These are phyloP conservation scores for Mucor lusitanicus DNA, from an alignment of 371 early-diverging fungal genomes.

Conservation along the genomic window DNA sequence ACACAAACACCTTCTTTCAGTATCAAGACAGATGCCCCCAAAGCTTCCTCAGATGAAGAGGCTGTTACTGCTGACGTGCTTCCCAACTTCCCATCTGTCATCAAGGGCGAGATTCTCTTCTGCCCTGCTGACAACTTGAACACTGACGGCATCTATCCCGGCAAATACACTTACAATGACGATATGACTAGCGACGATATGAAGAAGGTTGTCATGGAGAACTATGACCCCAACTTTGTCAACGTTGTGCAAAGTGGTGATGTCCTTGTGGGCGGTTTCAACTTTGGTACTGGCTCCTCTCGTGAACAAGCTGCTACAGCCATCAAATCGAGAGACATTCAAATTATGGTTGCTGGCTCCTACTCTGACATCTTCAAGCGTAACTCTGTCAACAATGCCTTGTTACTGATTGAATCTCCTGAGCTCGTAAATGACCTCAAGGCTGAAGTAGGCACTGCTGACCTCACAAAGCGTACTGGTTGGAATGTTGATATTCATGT, in stretches of 20 bases:
- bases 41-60: conserved; percentile 14
- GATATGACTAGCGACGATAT: conserved; percentile 86
- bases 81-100: conserved; percentile 73
- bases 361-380: conserved; percentile 96
- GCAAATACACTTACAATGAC: conserved; percentile 87
- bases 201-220: conserved; percentile 95
- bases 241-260: conserved; percentile 67
- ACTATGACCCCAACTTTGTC: conserved; percentile 90
- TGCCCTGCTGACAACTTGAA: conserved; percentile 91
- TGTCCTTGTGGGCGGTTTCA: conserved; percentile 88
- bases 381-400: conserved; percentile 95
- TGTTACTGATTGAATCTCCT: conserved; percentile 87
- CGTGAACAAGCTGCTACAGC: conserved; percentile 98
- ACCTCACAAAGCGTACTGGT: conserved; percentile 73
- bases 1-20: conserved; percentile 7
- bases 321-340: conserved; percentile 82
- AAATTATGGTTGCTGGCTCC: conserved; percentile 84
- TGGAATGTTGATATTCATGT: conserved; percentile 64
- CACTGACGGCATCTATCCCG: conserved; percentile 97
- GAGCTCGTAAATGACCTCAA: conserved; percentile 76
- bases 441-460: conserved; percentile 37
- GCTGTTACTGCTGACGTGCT: conserved; percentile 41
- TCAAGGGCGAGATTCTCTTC: conserved; percentile 84
- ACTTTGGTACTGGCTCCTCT: conserved; percentile 96
- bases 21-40: conserved; percentile 25